These are phyloP conservation scores for Aspergillus mulundensis DNA, from an alignment of 495 filamentous ascomycete species.

Conservation along the genomic window DNA sequence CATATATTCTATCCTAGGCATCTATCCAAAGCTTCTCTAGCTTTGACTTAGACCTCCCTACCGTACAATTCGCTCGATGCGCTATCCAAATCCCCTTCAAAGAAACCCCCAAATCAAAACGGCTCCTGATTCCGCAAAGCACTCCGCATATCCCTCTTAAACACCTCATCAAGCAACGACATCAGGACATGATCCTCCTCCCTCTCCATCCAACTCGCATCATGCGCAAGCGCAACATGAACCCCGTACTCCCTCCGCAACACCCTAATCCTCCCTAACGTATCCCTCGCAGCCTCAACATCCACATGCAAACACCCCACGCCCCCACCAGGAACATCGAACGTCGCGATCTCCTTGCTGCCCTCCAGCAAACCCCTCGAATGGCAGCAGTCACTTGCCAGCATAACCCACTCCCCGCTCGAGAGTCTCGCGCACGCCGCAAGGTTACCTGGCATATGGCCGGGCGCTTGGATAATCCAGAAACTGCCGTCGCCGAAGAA, in stretches of 20 bases:
- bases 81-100: too few species aligned
- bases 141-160: background rate
- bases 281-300: background rate
- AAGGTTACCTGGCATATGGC: background rate
- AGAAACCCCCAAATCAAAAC: too few species aligned
- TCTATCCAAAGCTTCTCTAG: too few species aligned
- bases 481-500: background rate
- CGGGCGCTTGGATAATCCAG: background rate
- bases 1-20: too few species aligned
- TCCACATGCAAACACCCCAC: background rate
- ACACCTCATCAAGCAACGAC: background rate
- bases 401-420: background rate
- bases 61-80: too few species aligned
- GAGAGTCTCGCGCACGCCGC: background rate
- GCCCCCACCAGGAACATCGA: background rate
- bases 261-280: background rate
- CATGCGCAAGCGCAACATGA: background rate
- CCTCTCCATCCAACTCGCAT: background rate
- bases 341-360: background rate
- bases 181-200: background rate
- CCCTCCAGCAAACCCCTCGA: background rate
- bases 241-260: background rate
- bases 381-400: background rate
- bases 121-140: background rate
- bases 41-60: too few species aligned